Evolutionary conservation across 164 flowering plant species (phyloP), one percentile per base, ranked within the genome.

Genomic region (Annona cherimola): DNA sequence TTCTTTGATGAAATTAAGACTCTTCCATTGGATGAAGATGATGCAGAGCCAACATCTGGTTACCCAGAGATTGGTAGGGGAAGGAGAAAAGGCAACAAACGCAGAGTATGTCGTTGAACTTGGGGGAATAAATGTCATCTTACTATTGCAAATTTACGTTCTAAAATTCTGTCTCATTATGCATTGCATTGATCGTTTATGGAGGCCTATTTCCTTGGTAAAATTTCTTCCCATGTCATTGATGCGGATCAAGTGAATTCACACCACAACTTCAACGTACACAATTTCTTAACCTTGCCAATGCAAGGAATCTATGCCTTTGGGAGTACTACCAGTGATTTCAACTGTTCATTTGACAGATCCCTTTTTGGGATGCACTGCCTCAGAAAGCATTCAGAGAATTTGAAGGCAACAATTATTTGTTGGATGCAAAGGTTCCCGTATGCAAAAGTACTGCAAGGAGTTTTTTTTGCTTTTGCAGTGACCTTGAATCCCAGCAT

Each of bases 1-100:
- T 89, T 91, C 75, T 88, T 57, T 75, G 91, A 88, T 73, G 98
- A 93, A 68, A 78, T 90, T 60, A 86, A 84, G 76, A 69, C 76
- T 73, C 81, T 93, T 61, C 85, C 90, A 9, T 18, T 87, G 12
- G 93, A 79, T 45, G 90, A 75, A 46, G 42, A 78, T 42, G 82
- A 79, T 41, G 78, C 14, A 18, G 86, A 80, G 71, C 75, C 71
- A 40, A 54, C 60, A 43, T 39, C 66, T 16, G 73, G 76, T 73
- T 79, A 77, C 55, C 62, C 69, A 18, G 45, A 63, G 71, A 73
- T 69, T n/a, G 70, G 76, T 64, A 70, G 75, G 66, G 80, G 80
- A 68, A 73, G 78, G 60, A 87, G 84, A 69, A 83, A 78, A 72
- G 67, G 68, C 39, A 85, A 83, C 69, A 93, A 85, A 82, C 89